A percentile compares a stretch with the other conserved stretches of the same genome.
These are phyloP conservation scores for Endocalyx cinctus DNA, from an alignment of 2,329 filamentous ascomycete genomes.

Conservation along the genomic window DNA sequence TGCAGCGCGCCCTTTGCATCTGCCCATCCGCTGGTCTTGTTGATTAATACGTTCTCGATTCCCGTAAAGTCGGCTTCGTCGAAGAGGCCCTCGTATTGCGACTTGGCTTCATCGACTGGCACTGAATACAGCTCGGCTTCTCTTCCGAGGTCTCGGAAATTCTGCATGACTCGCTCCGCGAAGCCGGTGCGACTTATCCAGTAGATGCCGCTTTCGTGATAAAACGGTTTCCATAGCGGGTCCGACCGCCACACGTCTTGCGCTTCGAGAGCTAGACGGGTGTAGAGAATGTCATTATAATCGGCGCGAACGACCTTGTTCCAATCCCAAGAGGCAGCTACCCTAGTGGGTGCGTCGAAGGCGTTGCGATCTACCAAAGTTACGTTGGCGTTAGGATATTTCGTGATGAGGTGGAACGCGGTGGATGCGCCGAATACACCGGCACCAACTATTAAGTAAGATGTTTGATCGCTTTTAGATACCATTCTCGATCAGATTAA, in stretches of 20 bases:
- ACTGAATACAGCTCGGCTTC: slow-evolving; percentile 34
- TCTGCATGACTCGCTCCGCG: slow-evolving; percentile 30
- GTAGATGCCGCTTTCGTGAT: slow-evolving; percentile 48
- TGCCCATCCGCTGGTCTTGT: slow-evolving; percentile 53
- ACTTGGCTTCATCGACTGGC: slow-evolving; percentile 42
- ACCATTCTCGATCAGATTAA: too few species aligned
- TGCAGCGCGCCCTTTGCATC: slow-evolving; percentile 47
- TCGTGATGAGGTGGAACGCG: slow-evolving; percentile 56
- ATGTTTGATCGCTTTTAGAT: too few species aligned
- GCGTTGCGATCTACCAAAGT: slow-evolving; percentile 55
- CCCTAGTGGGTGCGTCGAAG: slow-evolving; percentile 36
- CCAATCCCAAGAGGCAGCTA: slow-evolving; percentile 67
- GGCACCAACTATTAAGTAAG: slow-evolving; percentile 59
- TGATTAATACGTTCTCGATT: slow-evolving; percentile 48
- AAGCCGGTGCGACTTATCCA: slow-evolving; percentile 27
- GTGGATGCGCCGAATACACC: slow-evolving; percentile 64
- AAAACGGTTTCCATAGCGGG: slow-evolving; percentile 42
- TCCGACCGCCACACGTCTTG: slow-evolving; percentile 49
- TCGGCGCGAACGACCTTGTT: slow-evolving; percentile 70
- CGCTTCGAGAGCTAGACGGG: slow-evolving; percentile 59
- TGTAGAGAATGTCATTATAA: slow-evolving; percentile 62
- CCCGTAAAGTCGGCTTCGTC: slow-evolving; percentile 48
- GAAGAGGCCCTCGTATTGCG: slow-evolving; percentile 46
- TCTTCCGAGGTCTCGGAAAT: slow-evolving; percentile 22
- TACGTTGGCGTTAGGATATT: slow-evolving; percentile 44